These are phyloP conservation scores for Perkinsela sp. DNA, from an alignment of 208 protist species.

Conservation along the genomic window DNA sequence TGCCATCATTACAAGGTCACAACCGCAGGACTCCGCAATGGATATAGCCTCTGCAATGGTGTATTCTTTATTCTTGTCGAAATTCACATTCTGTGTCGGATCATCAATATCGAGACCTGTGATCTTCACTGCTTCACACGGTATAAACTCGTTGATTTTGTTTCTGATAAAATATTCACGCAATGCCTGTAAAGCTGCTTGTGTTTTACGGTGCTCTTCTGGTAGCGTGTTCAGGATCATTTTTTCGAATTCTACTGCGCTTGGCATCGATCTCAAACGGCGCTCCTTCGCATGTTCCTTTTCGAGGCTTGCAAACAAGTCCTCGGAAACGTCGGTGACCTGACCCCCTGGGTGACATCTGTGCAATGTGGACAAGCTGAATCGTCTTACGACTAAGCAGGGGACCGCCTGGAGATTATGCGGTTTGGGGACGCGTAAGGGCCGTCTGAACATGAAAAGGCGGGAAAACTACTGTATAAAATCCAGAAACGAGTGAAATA, in stretches of 20 bases:
- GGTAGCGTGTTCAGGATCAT: neutral
- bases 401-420: too few relatives aligned
- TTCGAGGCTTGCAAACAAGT: neutral
- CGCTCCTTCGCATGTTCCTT: neutral
- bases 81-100: neutral
- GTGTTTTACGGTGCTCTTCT: neutral
- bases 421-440: too few relatives aligned
- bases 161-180: neutral
- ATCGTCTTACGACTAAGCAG: too few relatives aligned
- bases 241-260: neutral
- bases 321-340: neutral
- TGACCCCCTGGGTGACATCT: too few relatives aligned
- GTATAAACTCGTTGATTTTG: neutral
- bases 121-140: neutral
- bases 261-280: neutral
- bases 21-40: conserved; percentile 15
- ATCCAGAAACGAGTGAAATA: too few relatives aligned
- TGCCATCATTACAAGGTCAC: conserved; percentile 58
- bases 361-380: too few relatives aligned
- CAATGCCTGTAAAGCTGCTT: neutral
- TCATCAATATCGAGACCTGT: neutral
- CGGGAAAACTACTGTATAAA: too few relatives aligned
- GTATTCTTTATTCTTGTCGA: neutral
- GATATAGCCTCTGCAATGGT: conserved; percentile 24
- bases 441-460: too few relatives aligned